phyloP scores from a whole-genome alignment of 2,329 filamentous ascomycete genomes.

The Westerdykella ornata region DNA sequence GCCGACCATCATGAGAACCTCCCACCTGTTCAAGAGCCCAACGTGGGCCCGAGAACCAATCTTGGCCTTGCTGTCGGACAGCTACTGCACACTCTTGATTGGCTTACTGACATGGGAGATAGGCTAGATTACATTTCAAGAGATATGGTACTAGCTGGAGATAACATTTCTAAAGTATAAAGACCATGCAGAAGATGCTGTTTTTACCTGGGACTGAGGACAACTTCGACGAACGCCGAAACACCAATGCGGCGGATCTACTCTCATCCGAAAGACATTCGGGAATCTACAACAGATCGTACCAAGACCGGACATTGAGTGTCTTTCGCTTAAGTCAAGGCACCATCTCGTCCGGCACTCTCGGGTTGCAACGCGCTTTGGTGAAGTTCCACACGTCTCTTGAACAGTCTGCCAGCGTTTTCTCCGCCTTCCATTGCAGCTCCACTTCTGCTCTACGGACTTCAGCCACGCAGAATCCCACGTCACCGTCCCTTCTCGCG shows the following conservation, averaged over 20 bases:
- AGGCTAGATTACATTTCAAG: conserved; percentile 1
- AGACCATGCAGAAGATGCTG: conserved; percentile 8
- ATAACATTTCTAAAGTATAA: conserved; percentile 11
- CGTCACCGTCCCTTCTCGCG: conserved; percentile 38
- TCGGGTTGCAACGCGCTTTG: conserved; percentile 18
- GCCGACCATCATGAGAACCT: background rate
- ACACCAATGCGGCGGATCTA: conserved; percentile 12
- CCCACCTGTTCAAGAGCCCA: background rate
- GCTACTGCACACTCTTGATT: background rate
- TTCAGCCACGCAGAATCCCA: conserved; percentile 39
- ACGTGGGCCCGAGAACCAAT: background rate
- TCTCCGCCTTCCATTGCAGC: conserved; percentile 36
- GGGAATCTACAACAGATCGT: too few species aligned
- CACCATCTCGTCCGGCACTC: conserved; percentile 4
- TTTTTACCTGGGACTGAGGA: conserved; percentile 6
- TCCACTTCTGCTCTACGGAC: conserved; percentile 35
- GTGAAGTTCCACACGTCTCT: conserved; percentile 38
- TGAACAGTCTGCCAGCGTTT: conserved; percentile 34
- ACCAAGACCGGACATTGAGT: too few species aligned
- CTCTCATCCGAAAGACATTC: too few species aligned
- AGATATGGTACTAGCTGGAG: conserved; percentile 4
- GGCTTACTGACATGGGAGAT: background rate
- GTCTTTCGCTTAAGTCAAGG: background rate
- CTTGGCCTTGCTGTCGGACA: background rate
- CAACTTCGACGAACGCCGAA: conserved; percentile 8